Conservation (phyloP, 2,329 filamentous ascomycete species). For the Diaporthe sp. region DNA sequence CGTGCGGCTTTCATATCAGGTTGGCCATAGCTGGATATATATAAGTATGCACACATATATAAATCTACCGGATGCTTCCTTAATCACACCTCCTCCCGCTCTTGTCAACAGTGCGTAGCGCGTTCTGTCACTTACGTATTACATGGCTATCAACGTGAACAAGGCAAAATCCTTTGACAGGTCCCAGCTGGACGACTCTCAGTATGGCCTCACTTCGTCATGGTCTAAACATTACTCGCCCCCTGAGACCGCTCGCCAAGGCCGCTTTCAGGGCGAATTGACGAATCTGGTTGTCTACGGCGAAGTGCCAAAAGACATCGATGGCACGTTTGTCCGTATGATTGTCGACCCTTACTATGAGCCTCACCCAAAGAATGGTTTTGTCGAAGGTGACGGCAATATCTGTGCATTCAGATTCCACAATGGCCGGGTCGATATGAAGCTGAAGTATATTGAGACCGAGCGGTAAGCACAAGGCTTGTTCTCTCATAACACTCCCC, state of each 20-base stretch:
- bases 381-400: constrained; percentile 54
- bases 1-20: neutral
- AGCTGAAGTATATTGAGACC: neutral
- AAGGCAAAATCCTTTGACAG: constrained; percentile 10
- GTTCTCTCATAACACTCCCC: neutral
- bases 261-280: neutral
- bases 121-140: neutral
- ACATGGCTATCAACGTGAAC: constrained; percentile 7
- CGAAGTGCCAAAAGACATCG: constrained; percentile 3
- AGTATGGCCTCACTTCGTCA: constrained; percentile 3
- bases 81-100: neutral
- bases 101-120: neutral
- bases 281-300: neutral
- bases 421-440: constrained; percentile 44
- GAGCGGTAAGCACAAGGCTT: neutral
- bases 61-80: neutral
- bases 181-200: constrained; percentile 2
- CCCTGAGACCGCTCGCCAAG: neutral
- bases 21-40: neutral
- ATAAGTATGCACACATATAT: neutral
- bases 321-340: constrained; percentile 47
- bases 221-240: neutral
- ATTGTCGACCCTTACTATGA: constrained; percentile 52
- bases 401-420: constrained; percentile 54
- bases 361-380: constrained; percentile 39